Conservation (phyloP, 2,329 filamentous ascomycete genomes). For the Harringtonia aguacate region DNA sequence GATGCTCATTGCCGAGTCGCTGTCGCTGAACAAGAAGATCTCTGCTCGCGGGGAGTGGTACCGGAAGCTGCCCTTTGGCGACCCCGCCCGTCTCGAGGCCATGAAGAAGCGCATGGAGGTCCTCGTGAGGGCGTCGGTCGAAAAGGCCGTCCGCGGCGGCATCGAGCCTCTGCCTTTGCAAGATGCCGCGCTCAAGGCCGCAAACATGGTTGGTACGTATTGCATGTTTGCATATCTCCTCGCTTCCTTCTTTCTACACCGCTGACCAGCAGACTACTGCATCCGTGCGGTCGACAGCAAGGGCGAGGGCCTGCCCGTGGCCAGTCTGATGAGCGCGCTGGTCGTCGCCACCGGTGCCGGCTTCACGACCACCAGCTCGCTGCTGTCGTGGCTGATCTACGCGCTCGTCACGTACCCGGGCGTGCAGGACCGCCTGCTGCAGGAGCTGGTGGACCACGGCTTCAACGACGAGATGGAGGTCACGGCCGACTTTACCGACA, state of each 20-base stretch:
- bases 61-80: constrained; percentile 43
- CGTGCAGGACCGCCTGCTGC: constrained; percentile 44
- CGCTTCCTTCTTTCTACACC: neutral
- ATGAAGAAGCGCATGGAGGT: constrained; percentile 20
- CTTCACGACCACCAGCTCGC: constrained; percentile 48
- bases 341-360: constrained; percentile 45
- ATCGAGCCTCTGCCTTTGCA: constrained; percentile 29
- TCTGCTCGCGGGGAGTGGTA: constrained; percentile 46
- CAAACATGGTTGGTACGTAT: constrained; percentile 22
- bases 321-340: constrained; percentile 26
- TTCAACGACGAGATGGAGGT: constrained; percentile 31
- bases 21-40: constrained; percentile 49
- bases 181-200: constrained; percentile 37
- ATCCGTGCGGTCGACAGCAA: constrained; percentile 41
- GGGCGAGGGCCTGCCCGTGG: constrained; percentile 40
- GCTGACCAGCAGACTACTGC: constrained; percentile 32
- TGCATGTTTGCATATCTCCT: neutral
- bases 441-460: constrained; percentile 43
- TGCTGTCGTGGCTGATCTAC: constrained; percentile 49
- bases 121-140: constrained; percentile 27
- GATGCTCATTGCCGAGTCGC: constrained; percentile 32
- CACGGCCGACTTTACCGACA: constrained; percentile 34
- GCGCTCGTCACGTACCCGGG: constrained; percentile 40
- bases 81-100: constrained; percentile 31
- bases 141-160: constrained; percentile 23